Percentiles rank a stretch among this genome's conserved stretches.
phyloP scores from a whole-genome alignment of 192 early-diverging fungal species.

The Backusella sp. region DNA sequence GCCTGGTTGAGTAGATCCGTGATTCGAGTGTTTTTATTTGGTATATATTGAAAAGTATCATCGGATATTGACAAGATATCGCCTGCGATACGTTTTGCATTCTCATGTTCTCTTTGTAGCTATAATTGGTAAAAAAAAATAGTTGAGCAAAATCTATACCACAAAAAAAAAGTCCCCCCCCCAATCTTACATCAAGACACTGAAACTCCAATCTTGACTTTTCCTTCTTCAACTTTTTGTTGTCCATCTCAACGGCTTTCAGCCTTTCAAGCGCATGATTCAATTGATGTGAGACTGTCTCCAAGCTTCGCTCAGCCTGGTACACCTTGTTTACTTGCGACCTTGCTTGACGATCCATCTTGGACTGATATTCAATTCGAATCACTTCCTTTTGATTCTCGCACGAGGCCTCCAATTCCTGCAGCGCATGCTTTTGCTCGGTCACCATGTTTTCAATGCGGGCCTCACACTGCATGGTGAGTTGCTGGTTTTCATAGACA shows the following conservation, averaged over 20 bases:
- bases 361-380: slow-evolving; percentile 10
- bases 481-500: slow-evolving; percentile 15
- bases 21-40: not conserved
- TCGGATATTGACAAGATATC: not conserved
- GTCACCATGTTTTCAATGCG: slow-evolving; percentile 10
- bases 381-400: slow-evolving; percentile 16
- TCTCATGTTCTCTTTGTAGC: slow-evolving; percentile 5
- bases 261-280: not conserved
- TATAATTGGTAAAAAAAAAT: not conserved
- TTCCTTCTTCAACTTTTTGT: not conserved
- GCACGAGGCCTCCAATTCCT: not conserved
- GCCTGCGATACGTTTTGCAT: slow-evolving; percentile 2
- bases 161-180: not conserved
- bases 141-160: not conserved
- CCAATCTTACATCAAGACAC: not conserved
- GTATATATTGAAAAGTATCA: not conserved
- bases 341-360: not conserved
- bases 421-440: slow-evolving; percentile 8
- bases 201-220: not conserved
- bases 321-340: not conserved
- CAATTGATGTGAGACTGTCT: not conserved
- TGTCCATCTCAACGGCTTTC: not conserved
- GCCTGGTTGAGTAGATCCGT: not conserved
- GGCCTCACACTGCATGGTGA: slow-evolving; percentile 23
- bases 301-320: not conserved